Percentiles rank a stretch among this genome's conserved stretches.
Evolutionary conservation across 495 filamentous ascomycete genomes (phyloP).

Genomic region (Hypoxylon fragiforme): DNA sequence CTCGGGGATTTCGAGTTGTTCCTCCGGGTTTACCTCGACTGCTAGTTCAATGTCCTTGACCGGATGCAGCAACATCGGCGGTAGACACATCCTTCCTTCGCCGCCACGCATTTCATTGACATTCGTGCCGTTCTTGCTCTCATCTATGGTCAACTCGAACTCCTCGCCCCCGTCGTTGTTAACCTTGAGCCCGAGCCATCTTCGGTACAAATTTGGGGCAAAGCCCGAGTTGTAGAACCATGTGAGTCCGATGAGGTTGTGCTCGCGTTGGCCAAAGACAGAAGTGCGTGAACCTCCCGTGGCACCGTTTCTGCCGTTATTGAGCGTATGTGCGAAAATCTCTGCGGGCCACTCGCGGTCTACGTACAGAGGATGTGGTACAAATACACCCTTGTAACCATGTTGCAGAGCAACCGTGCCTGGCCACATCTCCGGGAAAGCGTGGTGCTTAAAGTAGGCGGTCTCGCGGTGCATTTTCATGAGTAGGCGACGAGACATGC

Average conservation of each 20-base stretch:
- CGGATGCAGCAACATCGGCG: constrained; percentile 89
- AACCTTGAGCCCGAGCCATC: constrained; percentile 84
- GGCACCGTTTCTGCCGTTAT: constrained; percentile 81
- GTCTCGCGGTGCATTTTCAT: constrained; percentile 89
- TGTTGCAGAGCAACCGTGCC: constrained; percentile 85
- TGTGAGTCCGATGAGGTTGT: constrained; percentile 84
- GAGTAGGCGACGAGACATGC: constrained; percentile 81
- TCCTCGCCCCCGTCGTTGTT: constrained; percentile 87
- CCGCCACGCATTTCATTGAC: constrained; percentile 55
- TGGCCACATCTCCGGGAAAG: constrained; percentile 97
- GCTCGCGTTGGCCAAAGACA: constrained; percentile 83
- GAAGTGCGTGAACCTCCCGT: constrained; percentile 69
- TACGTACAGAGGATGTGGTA: constrained; percentile 87
- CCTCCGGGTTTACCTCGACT: constrained; percentile 56
- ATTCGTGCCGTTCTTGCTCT: constrained; percentile 51
- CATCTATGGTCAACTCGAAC: constrained; percentile 65
- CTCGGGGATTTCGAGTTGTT: constrained; percentile 36
- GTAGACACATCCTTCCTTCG: constrained; percentile 90
- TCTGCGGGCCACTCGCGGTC: constrained; percentile 85
- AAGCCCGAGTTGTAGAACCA: constrained; percentile 97
- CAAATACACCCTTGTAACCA: constrained; percentile 92
- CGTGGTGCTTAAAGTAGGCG: constrained; percentile 75
- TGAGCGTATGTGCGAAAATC: constrained; percentile 81
- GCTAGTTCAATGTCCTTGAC: constrained; percentile 84
- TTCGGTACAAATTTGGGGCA: constrained; percentile 76